Evolutionary conservation across 129 eudicot genomes (phyloP).

Genomic region (Lactuca sativa): DNA sequence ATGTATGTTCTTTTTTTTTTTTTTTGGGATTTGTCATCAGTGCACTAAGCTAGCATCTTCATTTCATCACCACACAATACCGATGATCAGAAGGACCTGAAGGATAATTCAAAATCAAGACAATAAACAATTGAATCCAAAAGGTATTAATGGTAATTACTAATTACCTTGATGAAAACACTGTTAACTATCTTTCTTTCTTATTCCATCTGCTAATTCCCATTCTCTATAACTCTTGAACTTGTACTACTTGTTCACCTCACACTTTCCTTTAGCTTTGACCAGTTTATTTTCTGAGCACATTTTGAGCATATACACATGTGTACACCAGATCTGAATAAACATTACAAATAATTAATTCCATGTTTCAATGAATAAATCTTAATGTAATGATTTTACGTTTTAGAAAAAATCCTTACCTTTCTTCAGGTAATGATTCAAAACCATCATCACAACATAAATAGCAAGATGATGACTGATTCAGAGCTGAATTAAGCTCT

Average conservation of each 20-base stretch:
- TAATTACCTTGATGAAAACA: too few species aligned
- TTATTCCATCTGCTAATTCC: slow-evolving; percentile 23
- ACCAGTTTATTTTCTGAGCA: slow-evolving; percentile 55
- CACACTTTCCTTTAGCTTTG: slow-evolving; percentile 48
- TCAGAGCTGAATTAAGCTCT: slow-evolving; percentile 77
- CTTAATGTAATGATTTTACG: background rate
- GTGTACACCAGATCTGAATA: slow-evolving; percentile 62
- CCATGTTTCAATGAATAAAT: background rate
- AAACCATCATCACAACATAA: slow-evolving; percentile 53
- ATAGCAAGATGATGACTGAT: slow-evolving; percentile 50
- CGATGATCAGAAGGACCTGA: slow-evolving; percentile 11
- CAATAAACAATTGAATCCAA: background rate
- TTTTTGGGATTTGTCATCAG: too few species aligned
- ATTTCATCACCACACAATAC: background rate
- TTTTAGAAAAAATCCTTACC: slow-evolving; percentile 39
- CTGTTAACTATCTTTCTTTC: slow-evolving; percentile 15
- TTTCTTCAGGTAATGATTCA: slow-evolving; percentile 56
- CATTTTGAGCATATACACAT: slow-evolving; percentile 77
- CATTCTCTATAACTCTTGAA: slow-evolving; percentile 23
- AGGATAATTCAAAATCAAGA: background rate
- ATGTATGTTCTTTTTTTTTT: too few species aligned
- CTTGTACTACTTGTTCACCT: slow-evolving; percentile 53
- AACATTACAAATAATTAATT: background rate
- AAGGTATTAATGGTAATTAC: too few species aligned
- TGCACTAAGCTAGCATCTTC: background rate